A percentile compares a stretch with the other conserved stretches of the same genome.
Conservation (phyloP, 1,139 yeast species). For the Tardiomyces depauwii region DNA sequence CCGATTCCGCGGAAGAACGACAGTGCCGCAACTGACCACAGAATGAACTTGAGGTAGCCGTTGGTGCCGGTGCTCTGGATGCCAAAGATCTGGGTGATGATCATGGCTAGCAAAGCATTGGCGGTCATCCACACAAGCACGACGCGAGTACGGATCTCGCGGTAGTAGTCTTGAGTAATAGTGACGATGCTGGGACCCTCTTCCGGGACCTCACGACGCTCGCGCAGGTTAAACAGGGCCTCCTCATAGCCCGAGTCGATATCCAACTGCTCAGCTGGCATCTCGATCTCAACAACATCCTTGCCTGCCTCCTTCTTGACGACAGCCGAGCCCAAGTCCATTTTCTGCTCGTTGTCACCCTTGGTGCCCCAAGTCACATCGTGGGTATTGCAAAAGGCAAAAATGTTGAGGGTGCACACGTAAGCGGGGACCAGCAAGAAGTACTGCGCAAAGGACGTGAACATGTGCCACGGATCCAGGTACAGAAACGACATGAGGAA, state of each 20-base stretch:
- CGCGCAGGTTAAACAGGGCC: slow-evolving; percentile 60
- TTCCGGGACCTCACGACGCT: slow-evolving; percentile 47
- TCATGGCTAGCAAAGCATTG: slow-evolving; percentile 70
- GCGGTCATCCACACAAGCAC: slow-evolving; percentile 86
- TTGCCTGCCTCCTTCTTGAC: slow-evolving; percentile 43
- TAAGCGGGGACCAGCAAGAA: slow-evolving; percentile 84
- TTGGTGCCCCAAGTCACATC: slow-evolving; percentile 98
- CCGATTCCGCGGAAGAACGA: slow-evolving; percentile 75
- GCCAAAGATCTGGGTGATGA: slow-evolving; percentile 70
- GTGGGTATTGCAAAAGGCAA: slow-evolving; percentile 91
- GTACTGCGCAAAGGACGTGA: slow-evolving; percentile 77
- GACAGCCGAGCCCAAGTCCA: slow-evolving; percentile 55
- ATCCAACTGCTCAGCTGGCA: slow-evolving; percentile 82
- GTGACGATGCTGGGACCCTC: slow-evolving; percentile 42
- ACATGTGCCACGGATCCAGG: slow-evolving; percentile 89
- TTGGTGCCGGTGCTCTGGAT: slow-evolving; percentile 57
- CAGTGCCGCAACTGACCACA: slow-evolving; percentile 84
- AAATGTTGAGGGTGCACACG: slow-evolving; percentile 81
- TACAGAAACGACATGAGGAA: slow-evolving; percentile 67
- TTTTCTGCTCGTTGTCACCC: slow-evolving; percentile 71
- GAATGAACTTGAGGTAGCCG: slow-evolving; percentile 66
- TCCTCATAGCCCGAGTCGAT: slow-evolving; percentile 81
- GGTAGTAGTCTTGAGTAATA: slow-evolving; percentile 69
- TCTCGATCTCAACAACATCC: slow-evolving; percentile 67
- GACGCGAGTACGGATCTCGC: slow-evolving; percentile 87